Base-by-base conservation (phyloP, 768 basidiomycete genomes). In the Boletus subcaerulescens region DNA sequence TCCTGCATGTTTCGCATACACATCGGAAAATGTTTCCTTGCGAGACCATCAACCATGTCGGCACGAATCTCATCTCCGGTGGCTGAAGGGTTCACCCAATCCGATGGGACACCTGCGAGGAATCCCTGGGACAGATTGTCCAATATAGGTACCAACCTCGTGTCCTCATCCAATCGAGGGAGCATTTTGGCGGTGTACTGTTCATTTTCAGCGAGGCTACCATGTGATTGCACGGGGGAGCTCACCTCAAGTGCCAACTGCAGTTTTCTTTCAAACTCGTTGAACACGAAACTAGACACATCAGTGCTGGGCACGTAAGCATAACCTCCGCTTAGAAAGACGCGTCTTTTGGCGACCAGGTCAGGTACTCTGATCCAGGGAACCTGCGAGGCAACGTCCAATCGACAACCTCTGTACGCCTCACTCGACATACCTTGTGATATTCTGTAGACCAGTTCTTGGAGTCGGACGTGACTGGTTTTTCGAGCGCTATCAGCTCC, bases 361-460 rank as follows among this genome's bases (percentile, higher is more conserved):
- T 97, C 93, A 6, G 93, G 92, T 3, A 98, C 95, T 57, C 87
- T 85, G 13, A 89, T 94, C 97, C 97, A 99, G 69, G 82, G 86
- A n/a, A 98, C 94, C 94, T 97, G 45, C 10, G 5, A 32, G n/a
- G 17, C 11, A 46, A 46, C 17, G 31, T 32, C 45, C 10, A 39
- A 41, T 40, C 32, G 39, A 39, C 18, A 39, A 26, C 5, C 8
- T 8, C 38, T 5, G 29, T 39, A 24, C 12, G 29, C 20, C 36
- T 18, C 33, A 11, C 43, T 26, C 11, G 36, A 50, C 65, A 10
- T 57, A 89, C 94, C 77, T 96, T 97, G 76, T 85, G 87, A 74
- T 84, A 96, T 15, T 55, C 64, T 22, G 32, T 32, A 15, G 40
- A 5, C 48, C 36, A 50, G 9, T 6, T 8, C 2, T 14, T 18